Evolutionary conservation across 306 rosid genomes (phyloP).

Genomic region (Lathyrus sativus): DNA sequence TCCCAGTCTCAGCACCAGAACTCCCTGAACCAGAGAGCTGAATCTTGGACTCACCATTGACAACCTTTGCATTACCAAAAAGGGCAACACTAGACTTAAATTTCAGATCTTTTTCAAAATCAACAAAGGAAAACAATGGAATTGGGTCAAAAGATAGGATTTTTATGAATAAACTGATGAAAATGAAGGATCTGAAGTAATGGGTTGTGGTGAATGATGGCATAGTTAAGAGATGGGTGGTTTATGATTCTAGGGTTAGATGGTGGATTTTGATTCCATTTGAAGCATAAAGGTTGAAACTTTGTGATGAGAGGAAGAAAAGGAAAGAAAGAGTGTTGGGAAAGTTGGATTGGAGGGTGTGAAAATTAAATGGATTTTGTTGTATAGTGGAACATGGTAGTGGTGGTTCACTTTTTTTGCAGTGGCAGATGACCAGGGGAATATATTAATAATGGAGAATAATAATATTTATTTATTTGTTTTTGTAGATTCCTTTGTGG

Average conservation of each 20-base stretch:
- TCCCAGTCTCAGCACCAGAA: conserved; percentile 62
- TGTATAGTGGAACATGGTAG: conserved; percentile 52
- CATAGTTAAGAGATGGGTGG: conserved; percentile 55
- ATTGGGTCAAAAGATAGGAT: conserved; percentile 48
- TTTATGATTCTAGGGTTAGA: conserved; percentile 39
- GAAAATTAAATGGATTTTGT: conserved; percentile 66
- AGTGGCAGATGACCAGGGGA: conserved; percentile 63
- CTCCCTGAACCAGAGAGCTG: conserved; percentile 48
- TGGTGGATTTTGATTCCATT: conserved; percentile 45
- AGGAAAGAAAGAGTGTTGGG: conserved; percentile 42
- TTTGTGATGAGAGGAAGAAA: conserved; percentile 57
- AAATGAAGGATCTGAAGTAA: conserved; percentile 39
- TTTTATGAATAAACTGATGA: conserved; percentile 51
- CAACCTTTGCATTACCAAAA: conserved; percentile 69
- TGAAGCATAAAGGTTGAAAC: conserved; percentile 40
- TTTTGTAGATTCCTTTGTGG: conserved; percentile 30
- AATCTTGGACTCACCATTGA: conserved; percentile 58
- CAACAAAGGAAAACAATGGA: conserved; percentile 62
- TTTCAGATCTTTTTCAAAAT: conserved; percentile 55
- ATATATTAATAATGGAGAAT: conserved; percentile 40
- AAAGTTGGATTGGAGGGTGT: conserved; percentile 69
- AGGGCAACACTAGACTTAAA: conserved; percentile 59
- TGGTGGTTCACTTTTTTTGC: conserved; percentile 48
- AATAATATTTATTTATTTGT: neutral
- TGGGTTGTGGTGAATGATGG: conserved; percentile 49